Percentiles rank a stretch among this genome's conserved stretches.
phyloP scores from a whole-genome alignment of 2,329 filamentous ascomycete species.

The Aspergillus novoparasiticus region DNA sequence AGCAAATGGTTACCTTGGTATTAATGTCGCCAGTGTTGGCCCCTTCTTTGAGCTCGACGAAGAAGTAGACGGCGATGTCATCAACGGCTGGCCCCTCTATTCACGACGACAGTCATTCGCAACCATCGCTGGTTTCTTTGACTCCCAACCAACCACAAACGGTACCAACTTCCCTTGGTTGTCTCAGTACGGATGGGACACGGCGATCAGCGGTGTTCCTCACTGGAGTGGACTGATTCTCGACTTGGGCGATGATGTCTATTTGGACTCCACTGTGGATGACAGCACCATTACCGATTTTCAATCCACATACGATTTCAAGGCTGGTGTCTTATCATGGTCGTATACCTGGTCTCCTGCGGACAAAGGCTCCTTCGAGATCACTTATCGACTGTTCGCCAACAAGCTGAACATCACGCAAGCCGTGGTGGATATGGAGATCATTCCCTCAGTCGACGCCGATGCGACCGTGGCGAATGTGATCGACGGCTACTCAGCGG shows the following conservation, averaged over 20 bases:
- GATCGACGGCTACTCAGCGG: slow-evolving; percentile 68
- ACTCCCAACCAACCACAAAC: slow-evolving; percentile 60
- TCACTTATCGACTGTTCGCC: slow-evolving; percentile 68
- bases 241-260: slow-evolving; percentile 54
- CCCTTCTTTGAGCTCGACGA: slow-evolving; percentile 64
- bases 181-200: slow-evolving; percentile 69
- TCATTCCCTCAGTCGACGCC: slow-evolving; percentile 56
- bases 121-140: slow-evolving; percentile 69
- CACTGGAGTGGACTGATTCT: slow-evolving; percentile 67
- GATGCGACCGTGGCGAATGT: slow-evolving; percentile 66
- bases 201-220: slow-evolving; percentile 70
- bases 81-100: slow-evolving; percentile 70
- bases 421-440: slow-evolving; percentile 61
- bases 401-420: slow-evolving; percentile 66
- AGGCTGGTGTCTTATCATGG: slow-evolving; percentile 65
- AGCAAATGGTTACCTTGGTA: slow-evolving; percentile 67
- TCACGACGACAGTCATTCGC: slow-evolving; percentile 65
- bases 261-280: slow-evolving; percentile 64
- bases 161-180: slow-evolving; percentile 69
- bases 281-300: slow-evolving; percentile 63
- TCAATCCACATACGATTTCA: slow-evolving; percentile 62
- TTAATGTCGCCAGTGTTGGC: slow-evolving; percentile 64
- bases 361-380: slow-evolving; percentile 53
- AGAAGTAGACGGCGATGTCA: slow-evolving; percentile 53
- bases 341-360: slow-evolving; percentile 66